These are phyloP conservation scores for Flaveria floridana DNA, from an alignment of 140 eudicot species.

Conservation along the genomic window DNA sequence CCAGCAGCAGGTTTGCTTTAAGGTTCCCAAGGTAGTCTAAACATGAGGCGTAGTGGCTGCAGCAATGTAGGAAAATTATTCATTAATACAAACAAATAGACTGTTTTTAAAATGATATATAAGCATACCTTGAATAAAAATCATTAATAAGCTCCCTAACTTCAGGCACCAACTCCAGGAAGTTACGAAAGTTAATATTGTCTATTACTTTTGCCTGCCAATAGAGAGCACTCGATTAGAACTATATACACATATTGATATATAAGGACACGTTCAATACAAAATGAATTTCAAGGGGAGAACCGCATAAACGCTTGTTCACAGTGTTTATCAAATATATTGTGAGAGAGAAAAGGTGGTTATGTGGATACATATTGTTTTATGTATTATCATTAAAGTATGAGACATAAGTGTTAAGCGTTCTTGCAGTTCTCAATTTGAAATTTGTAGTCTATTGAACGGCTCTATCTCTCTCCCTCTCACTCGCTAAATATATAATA, in stretches of 20 bases:
- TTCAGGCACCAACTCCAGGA: slow-evolving; percentile 93
- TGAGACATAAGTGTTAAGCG: not conserved
- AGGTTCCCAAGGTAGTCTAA: slow-evolving; percentile 85
- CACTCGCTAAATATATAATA: not conserved
- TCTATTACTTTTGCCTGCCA: slow-evolving; percentile 89
- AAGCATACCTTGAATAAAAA: slow-evolving; percentile 78
- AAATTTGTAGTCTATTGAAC: not conserved
- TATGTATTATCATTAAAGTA: not conserved
- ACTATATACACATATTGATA: not conserved
- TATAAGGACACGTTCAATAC: not conserved
- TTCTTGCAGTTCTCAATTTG: not conserved
- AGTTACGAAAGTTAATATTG: slow-evolving; percentile 80
- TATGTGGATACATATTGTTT: not conserved
- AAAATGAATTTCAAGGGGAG: not conserved
- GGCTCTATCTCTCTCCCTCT: not conserved
- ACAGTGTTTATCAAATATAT: not conserved
- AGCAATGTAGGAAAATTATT: slow-evolving; percentile 4
- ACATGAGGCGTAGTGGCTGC: slow-evolving; percentile 95
- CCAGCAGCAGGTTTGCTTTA: slow-evolving; percentile 77
- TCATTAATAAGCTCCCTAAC: slow-evolving; percentile 90
- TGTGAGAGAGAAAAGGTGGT: not conserved
- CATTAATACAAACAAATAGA: not conserved
- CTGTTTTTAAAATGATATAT: not conserved
- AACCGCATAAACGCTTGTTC: not conserved
- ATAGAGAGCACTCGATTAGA: slow-evolving; percentile 21